These are phyloP conservation scores for Heliocybe sulcata DNA, from an alignment of 1,284 basidiomycete genomes.

Conservation along the genomic window DNA sequence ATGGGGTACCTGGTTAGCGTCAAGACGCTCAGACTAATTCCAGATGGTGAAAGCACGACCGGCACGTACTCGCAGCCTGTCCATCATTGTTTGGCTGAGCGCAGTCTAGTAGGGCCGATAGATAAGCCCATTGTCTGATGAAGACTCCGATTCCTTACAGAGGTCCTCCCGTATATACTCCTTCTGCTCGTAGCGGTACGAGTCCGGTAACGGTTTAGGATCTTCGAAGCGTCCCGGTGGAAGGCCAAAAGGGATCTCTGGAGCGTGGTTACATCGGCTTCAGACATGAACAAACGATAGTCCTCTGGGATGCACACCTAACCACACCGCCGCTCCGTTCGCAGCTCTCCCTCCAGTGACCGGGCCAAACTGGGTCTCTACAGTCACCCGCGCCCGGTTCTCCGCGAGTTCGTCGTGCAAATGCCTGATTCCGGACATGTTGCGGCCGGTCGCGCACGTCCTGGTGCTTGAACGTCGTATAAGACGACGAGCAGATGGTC, in stretches of 20 bases:
- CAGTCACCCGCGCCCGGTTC: slow-evolving; percentile 32
- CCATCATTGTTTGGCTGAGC: slow-evolving; percentile 59
- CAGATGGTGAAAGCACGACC: slow-evolving; percentile 1
- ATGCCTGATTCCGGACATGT: slow-evolving; percentile 18
- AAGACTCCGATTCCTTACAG: slow-evolving; percentile 34
- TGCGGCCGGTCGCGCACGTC: no score
- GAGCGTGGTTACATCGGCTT: background rate
- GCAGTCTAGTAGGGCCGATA: no score
- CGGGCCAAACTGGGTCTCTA: slow-evolving; percentile 46
- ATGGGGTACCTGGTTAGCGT: slow-evolving; percentile 29
- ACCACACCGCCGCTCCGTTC: slow-evolving; percentile 54
- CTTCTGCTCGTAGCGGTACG: slow-evolving; percentile 48
- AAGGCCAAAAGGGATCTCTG: slow-evolving; percentile 70
- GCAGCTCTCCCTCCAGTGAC: slow-evolving; percentile 49
- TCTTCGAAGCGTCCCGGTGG: slow-evolving; percentile 59
- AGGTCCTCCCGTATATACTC: slow-evolving; percentile 55
- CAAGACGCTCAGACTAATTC: no score
- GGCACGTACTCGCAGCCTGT: slow-evolving; percentile 39
- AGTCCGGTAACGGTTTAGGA: slow-evolving; percentile 44
- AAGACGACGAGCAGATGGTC: background rate
- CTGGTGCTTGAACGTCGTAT: background rate
- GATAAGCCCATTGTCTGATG: no score
- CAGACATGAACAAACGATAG: no score
- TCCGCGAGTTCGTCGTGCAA: slow-evolving; percentile 41
- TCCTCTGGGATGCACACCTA: slow-evolving; percentile 36